Conservation (phyloP, 148 eudicot genomes). For the Agrostemma githago region DNA sequence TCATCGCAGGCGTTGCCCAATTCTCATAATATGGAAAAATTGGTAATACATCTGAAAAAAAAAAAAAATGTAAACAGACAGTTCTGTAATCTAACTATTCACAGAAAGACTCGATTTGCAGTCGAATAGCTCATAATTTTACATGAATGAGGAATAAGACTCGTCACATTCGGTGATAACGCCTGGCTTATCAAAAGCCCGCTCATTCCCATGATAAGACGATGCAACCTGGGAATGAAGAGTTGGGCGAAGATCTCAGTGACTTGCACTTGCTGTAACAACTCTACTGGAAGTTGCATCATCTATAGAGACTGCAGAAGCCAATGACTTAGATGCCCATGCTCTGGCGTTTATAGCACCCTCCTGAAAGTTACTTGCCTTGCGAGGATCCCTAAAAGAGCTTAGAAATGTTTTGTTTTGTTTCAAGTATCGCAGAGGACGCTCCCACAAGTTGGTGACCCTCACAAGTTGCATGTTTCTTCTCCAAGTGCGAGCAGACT, state of each 20-base stretch:
- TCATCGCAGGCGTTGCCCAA: constrained; percentile 8
- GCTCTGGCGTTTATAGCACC: constrained; percentile 84
- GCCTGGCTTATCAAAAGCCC: constrained; percentile 13
- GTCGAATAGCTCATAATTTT: constrained; percentile 17
- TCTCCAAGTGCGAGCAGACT: constrained; percentile 50
- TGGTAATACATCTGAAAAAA: constrained; percentile 23
- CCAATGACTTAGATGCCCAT: constrained; percentile 94
- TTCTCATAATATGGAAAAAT: neutral
- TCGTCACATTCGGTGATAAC: constrained; percentile 12
- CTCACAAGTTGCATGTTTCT: constrained; percentile 41
- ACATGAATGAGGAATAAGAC: constrained; percentile 23
- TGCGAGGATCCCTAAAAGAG: constrained; percentile 59
- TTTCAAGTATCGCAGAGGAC: constrained; percentile 51
- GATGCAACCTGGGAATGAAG: neutral
- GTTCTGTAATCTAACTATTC: constrained; percentile 8
- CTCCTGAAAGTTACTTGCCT: constrained; percentile 76
- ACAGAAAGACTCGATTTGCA: constrained; percentile 12
- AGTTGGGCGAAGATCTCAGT: constrained; percentile 11
- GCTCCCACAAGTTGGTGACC: constrained; percentile 64
- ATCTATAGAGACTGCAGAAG: constrained; percentile 70
- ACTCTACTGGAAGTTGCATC: constrained; percentile 55
- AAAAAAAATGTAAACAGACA: constrained; percentile 5
- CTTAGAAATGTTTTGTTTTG: constrained; percentile 47
- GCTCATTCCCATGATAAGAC: constrained; percentile 10
- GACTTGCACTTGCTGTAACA: constrained; percentile 28